phyloP scores from a whole-genome alignment of 805 yeast genomes.

The Pichia phayaonensis region DNA sequence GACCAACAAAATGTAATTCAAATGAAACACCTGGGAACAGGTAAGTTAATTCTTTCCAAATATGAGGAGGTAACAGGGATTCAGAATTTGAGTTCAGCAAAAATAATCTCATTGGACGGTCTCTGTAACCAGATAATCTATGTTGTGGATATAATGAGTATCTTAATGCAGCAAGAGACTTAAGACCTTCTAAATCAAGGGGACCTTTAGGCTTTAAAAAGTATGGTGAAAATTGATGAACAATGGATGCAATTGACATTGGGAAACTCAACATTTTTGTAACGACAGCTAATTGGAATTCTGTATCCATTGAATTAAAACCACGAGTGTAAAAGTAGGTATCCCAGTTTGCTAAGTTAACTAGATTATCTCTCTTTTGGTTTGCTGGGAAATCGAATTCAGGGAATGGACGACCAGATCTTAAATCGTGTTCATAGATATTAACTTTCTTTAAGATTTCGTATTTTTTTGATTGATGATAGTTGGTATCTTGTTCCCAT shows the following conservation, averaged over 20 bases:
- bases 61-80: conserved; percentile 86
- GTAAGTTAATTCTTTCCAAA: conserved; percentile 89
- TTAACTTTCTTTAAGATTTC: conserved; percentile 80
- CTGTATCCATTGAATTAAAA: conserved; percentile 94
- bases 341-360: conserved; percentile 86
- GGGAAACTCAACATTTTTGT: conserved; percentile 94
- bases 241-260: conserved; percentile 71
- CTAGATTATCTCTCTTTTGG: conserved; percentile 65
- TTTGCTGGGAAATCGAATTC: conserved; percentile 89
- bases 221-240: conserved; percentile 85
- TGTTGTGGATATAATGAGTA: conserved; percentile 79
- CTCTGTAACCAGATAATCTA: conserved; percentile 55
- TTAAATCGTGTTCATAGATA: conserved; percentile 87
- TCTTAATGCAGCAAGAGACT: conserved; percentile 85
- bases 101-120: conserved; percentile 84
- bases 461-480: conserved; percentile 60
- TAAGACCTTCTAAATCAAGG: conserved; percentile 83
- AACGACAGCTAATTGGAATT: conserved; percentile 89
- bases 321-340: conserved; percentile 86
- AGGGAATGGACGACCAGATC: conserved; percentile 90
- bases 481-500: conserved; percentile 73
- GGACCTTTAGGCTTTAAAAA: conserved; percentile 78
- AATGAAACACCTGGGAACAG: conserved; percentile 76
- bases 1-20: conserved; percentile 90
- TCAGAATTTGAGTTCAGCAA: conserved; percentile 90